A percentile compares a stretch with the other conserved stretches of the same genome.
Evolutionary conservation across 768 basidiomycete species (phyloP).

Genomic region (Neoboletus brunneissimus): DNA sequence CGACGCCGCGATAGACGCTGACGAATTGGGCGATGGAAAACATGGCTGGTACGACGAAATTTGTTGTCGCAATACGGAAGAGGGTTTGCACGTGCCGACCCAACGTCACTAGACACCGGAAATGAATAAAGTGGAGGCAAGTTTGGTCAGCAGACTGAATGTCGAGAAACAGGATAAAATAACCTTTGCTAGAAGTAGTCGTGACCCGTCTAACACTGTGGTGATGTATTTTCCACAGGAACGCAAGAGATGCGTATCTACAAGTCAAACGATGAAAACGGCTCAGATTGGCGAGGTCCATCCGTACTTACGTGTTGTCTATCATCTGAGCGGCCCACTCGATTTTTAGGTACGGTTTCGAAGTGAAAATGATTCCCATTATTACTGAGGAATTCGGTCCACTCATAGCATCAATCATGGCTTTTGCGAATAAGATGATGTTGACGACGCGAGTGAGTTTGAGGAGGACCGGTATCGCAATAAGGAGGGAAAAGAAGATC

Average conservation of each 20-base stretch:
- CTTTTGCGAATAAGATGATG: constrained; percentile 20
- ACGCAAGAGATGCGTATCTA: constrained; percentile 9
- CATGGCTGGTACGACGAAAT: constrained; percentile 24
- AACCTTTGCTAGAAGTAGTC: not conserved
- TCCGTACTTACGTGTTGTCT: constrained; percentile 24
- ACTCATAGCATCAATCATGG: constrained; percentile 8
- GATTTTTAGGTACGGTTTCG: constrained; percentile 27
- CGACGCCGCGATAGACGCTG: not conserved
- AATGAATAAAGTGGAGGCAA: not conserved
- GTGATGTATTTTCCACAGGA: constrained; percentile 12
- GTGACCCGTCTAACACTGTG: not conserved
- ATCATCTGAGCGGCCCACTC: constrained; percentile 31
- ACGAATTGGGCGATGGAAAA: constrained; percentile 15
- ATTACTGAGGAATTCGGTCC: constrained; percentile 1
- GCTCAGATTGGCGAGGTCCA: not conserved
- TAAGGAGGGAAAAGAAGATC: constrained; percentile 10
- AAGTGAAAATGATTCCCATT: constrained; percentile 6
- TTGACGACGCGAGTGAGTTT: constrained; percentile 26
- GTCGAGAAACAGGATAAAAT: not conserved
- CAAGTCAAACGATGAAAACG: not conserved
- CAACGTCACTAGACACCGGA: not conserved
- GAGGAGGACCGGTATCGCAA: constrained; percentile 16
- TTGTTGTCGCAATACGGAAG: constrained; percentile 27
- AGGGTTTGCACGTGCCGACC: constrained; percentile 13
- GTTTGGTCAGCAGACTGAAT: not conserved